phyloP scores from a whole-genome alignment of 2,329 filamentous ascomycete species.

The Graphilbum sp. region DNA sequence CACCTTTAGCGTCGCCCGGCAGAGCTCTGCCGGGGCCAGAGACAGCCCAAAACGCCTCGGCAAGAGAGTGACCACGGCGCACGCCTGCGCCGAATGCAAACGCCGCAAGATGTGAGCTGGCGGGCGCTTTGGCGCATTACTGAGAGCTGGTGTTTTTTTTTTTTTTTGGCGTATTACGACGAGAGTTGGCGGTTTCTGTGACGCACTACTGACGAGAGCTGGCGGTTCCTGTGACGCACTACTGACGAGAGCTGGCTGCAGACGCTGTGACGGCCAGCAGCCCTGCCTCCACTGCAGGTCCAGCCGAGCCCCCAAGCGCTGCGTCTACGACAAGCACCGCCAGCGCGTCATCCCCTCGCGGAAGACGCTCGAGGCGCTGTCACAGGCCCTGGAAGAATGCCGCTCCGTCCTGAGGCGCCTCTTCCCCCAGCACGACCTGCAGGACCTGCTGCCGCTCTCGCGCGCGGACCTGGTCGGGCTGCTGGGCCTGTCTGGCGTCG shows the following conservation, averaged over 20 bases:
- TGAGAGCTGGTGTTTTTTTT: too few relatives aligned
- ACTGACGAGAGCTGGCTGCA: slow-evolving; percentile 8
- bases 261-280: slow-evolving; percentile 63
- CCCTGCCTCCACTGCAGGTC: slow-evolving; percentile 72
- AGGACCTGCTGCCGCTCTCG: slow-evolving; percentile 34
- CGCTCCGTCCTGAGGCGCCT: slow-evolving; percentile 43
- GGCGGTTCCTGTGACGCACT: too few relatives aligned
- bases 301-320: slow-evolving; percentile 63
- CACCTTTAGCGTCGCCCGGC: too few relatives aligned
- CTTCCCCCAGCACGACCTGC: slow-evolving; percentile 40
- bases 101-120: slow-evolving; percentile 52
- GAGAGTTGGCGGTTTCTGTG: too few relatives aligned
- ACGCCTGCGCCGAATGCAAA: slow-evolving; percentile 63
- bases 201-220: too few relatives aligned
- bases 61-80: slow-evolving; percentile 36
- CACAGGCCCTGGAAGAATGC: slow-evolving; percentile 50
- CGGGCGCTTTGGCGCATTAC: too few relatives aligned
- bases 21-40: neutral
- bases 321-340: slow-evolving; percentile 67
- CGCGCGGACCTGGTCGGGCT: slow-evolving; percentile 43
- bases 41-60: neutral
- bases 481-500: slow-evolving; percentile 28
- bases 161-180: too few relatives aligned
- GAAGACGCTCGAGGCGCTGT: slow-evolving; percentile 52
- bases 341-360: slow-evolving; percentile 62